These are phyloP conservation scores for Pelargonium cotyledonis DNA, from an alignment of 441 rosid species.

Conservation along the genomic window DNA sequence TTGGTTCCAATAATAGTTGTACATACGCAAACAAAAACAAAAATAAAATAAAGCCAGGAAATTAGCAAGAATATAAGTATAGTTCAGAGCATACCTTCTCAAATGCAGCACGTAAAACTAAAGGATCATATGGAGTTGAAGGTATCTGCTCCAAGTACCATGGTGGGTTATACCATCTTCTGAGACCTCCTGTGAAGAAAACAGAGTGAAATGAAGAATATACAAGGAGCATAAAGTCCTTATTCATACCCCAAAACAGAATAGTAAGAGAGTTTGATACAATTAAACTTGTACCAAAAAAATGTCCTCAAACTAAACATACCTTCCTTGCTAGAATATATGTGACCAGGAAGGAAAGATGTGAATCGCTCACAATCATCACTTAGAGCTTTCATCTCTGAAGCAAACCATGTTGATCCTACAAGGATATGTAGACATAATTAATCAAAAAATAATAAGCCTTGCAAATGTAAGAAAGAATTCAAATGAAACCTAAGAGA, in stretches of 20 bases:
- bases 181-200: slow-evolving; percentile 57
- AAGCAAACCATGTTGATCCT: slow-evolving; percentile 97
- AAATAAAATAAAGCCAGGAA: background rate
- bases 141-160: slow-evolving; percentile 85
- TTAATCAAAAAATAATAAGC: slow-evolving; percentile 6
- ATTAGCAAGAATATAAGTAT: slow-evolving; percentile 6
- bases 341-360: slow-evolving; percentile 78
- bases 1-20: background rate
- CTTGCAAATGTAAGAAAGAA: background rate
- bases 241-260: slow-evolving; percentile 10
- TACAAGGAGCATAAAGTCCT: background rate
- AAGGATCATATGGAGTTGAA: slow-evolving; percentile 74
- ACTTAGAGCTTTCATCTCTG: slow-evolving; percentile 96
- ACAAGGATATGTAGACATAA: slow-evolving; percentile 24
- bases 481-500: background rate
- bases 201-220: slow-evolving; percentile 10
- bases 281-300: background rate
- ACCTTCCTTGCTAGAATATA: slow-evolving; percentile 98
- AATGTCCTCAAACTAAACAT: slow-evolving; percentile 3
- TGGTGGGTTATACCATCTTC: slow-evolving; percentile 90
- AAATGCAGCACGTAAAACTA: slow-evolving; percentile 52
- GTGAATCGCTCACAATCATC: slow-evolving; percentile 94
- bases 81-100: slow-evolving; percentile 58
- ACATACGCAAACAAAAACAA: background rate
- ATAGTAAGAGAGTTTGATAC: background rate